Evolutionary conservation across 2,329 filamentous ascomycete genomes (phyloP), one percentile per base, ranked within the genome.

Genomic region (Fusarium siculi): DNA sequence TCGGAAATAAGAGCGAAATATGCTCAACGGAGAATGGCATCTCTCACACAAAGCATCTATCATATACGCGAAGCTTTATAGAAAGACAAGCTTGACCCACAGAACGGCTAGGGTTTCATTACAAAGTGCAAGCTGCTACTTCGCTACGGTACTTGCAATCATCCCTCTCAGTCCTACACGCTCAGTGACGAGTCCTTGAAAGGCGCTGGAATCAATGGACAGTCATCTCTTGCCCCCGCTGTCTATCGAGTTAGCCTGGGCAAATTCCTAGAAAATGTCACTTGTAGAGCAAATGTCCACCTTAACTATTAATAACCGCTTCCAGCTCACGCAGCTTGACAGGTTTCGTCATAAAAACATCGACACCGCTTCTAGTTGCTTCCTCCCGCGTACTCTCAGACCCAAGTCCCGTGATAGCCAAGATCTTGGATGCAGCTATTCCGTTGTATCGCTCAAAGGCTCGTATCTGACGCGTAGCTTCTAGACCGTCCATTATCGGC

Each of bases 401-500:
- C 9, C 47, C 63, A 12, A 66, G 34, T 1, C 63, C 63, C 7
- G 63, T 63, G 0, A 66, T 58, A 25, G 65, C 65, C 18, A 68
- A 14, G 8, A 59, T 47, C 18, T 28, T 34, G 3, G 44, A 34
- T 5, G 53, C 12, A n/a, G 37, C 14, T 6, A 68, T 42, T 30
- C 47, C 23, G 4, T 9, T 54, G 15, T 59, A 39, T 14, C 25
- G 28, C 30, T 68, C 54, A 34, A 68, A 68, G 4, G 39, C 53
- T 18, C 61, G 54, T 36, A 68, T 65, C 9, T 47, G 46, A n/a
- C 60, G 47, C 8, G 60, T 63, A 14, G 64, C 60, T 9, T 67
- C 53, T 12, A 67, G 11, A 1, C 64, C 60, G 25, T 64, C 54
- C 60, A 64, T 67, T 0, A 67, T 9, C 0, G 53, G 60, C 64